phyloP scores from a whole-genome alignment of 2,329 filamentous ascomycete species.

The Verticillium klebahnii region DNA sequence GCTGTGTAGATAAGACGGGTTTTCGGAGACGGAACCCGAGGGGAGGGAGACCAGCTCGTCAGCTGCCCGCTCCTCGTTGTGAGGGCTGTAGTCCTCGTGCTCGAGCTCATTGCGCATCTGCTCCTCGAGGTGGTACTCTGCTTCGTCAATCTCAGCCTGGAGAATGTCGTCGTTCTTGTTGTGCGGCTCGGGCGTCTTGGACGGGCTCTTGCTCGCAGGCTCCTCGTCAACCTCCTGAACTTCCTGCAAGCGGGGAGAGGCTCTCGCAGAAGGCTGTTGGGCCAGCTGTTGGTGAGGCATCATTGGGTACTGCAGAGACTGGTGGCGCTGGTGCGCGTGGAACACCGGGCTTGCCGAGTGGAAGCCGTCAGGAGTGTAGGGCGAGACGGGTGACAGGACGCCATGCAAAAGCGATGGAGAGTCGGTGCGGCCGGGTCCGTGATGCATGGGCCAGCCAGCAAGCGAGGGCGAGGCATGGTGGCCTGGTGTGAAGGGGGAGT shows the following conservation, averaged over 20 bases:
- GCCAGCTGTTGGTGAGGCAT: constrained; percentile 53
- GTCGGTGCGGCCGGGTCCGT: constrained; percentile 48
- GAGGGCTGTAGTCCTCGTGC: constrained; percentile 71
- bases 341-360: constrained; percentile 35
- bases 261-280: constrained; percentile 47
- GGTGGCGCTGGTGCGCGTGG: constrained; percentile 50
- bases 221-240: constrained; percentile 72
- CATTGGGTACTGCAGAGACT: constrained; percentile 54
- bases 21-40: constrained; percentile 1
- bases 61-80: constrained; percentile 32
- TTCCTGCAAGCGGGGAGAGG: constrained; percentile 63
- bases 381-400: constrained; percentile 60
- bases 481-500: constrained; percentile 64
- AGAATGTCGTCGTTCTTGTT: constrained; percentile 58
- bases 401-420: constrained; percentile 60
- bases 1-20: constrained; percentile 25
- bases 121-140: constrained; percentile 80
- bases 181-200: constrained; percentile 49
- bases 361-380: constrained; percentile 51
- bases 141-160: constrained; percentile 80
- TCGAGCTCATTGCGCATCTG: constrained; percentile 75
- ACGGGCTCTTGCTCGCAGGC: constrained; percentile 42
- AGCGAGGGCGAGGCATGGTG: constrained; percentile 51
- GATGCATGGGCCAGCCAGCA: constrained; percentile 51
- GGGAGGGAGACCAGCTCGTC: constrained; percentile 1